Evolutionary conservation across 352 stramenopile species (phyloP).

Genomic region (Elongisporangium prolatum): DNA sequence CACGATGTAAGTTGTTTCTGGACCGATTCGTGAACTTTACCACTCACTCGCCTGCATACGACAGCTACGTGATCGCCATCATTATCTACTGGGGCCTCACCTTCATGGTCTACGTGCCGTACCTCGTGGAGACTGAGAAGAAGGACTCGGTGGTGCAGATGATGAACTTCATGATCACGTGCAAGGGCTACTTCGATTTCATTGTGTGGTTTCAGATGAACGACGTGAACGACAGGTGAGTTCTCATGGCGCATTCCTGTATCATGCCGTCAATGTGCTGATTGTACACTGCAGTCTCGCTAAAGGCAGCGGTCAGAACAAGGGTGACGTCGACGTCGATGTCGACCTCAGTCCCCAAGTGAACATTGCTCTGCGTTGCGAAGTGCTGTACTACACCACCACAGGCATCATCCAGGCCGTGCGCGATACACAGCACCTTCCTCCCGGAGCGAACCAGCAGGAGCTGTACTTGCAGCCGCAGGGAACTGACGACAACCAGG

Average conservation of each 20-base stretch:
- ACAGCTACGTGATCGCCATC: slow-evolving; percentile 86
- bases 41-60: not conserved
- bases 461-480: slow-evolving; percentile 79
- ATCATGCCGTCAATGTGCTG: not conserved
- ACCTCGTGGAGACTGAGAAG: slow-evolving; percentile 58
- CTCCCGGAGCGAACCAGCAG: slow-evolving; percentile 62
- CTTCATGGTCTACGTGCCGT: slow-evolving; percentile 84
- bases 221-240: slow-evolving; percentile 56
- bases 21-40: not conserved
- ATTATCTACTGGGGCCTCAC: slow-evolving; percentile 89
- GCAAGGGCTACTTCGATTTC: slow-evolving; percentile 88
- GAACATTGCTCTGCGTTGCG: slow-evolving; percentile 77
- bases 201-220: slow-evolving; percentile 90
- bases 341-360: slow-evolving; percentile 83
- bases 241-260: not conserved
- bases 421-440: slow-evolving; percentile 61
- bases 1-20: slow-evolving; percentile 62
- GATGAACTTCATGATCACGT: slow-evolving; percentile 90
- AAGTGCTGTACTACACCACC: slow-evolving; percentile 87
- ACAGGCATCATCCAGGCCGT: slow-evolving; percentile 86
- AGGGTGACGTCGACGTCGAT: slow-evolving; percentile 75
- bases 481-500: slow-evolving; percentile 70
- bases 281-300: slow-evolving; percentile 2
- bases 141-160: slow-evolving; percentile 58
- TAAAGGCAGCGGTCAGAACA: slow-evolving; percentile 30